These are phyloP conservation scores for Venturia asperata DNA, from an alignment of 2,329 filamentous ascomycete genomes.

Conservation along the genomic window DNA sequence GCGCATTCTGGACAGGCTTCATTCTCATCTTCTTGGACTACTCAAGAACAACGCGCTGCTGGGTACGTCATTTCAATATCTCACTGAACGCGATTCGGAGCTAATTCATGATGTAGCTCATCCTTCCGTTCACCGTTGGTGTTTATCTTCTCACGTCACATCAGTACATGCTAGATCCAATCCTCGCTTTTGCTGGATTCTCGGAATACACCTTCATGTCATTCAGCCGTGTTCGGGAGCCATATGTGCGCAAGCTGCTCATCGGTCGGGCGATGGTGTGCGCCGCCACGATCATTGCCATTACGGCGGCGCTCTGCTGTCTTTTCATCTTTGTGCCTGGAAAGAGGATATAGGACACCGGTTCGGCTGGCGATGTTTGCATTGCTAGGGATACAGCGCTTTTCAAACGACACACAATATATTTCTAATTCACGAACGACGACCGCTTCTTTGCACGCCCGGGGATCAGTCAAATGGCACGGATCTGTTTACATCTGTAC, in stretches of 20 bases:
- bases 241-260: constrained; percentile 80
- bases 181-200: constrained; percentile 79
- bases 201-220: constrained; percentile 97
- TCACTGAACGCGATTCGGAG: background rate
- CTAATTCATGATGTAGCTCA: constrained; percentile 48
- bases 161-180: constrained; percentile 89
- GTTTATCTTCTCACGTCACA: constrained; percentile 86
- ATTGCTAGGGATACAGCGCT: background rate
- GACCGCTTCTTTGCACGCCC: background rate
- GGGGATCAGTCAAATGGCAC: background rate
- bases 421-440: background rate
- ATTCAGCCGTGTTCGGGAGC: constrained; percentile 81
- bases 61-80: constrained; percentile 53
- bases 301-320: constrained; percentile 75
- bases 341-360: constrained; percentile 54
- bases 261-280: constrained; percentile 78
- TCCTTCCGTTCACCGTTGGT: constrained; percentile 85
- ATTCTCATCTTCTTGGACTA: constrained; percentile 86
- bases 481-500: background rate
- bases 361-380: background rate
- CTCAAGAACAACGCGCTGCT: constrained; percentile 66
- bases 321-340: constrained; percentile 95
- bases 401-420: background rate
- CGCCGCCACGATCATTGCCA: constrained; percentile 63
- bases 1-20: constrained; percentile 88